Conservation (phyloP, 495 filamentous ascomycete genomes). For the Penicillium crystallinum region DNA sequence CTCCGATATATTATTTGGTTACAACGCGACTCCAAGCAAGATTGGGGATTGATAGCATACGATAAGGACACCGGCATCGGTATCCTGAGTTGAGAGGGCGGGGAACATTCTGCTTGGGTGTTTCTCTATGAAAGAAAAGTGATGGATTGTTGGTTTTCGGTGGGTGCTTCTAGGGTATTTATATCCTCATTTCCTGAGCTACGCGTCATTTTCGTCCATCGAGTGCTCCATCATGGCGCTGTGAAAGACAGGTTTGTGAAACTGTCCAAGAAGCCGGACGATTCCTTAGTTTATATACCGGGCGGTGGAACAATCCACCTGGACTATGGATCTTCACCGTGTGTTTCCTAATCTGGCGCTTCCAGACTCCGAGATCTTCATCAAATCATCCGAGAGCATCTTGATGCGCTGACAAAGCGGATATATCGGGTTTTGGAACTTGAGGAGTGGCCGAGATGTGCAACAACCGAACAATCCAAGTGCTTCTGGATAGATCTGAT, state of each 20-base stretch:
- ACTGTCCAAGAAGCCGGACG: not conserved
- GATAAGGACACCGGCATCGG: not conserved
- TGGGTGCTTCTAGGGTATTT: not conserved
- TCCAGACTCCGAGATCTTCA: not conserved
- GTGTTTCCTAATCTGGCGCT: not conserved
- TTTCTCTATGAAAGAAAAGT: not conserved
- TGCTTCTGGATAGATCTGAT: no score
- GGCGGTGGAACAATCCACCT: not conserved
- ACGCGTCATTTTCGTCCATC: not conserved
- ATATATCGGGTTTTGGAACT: not conserved
- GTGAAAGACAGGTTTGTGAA: not conserved
- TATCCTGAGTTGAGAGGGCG: not conserved
- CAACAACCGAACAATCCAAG: no score
- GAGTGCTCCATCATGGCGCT: not conserved
- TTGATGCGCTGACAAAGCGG: not conserved
- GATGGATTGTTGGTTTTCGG: not conserved
- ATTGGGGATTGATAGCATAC: not conserved
- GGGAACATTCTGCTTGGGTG: not conserved
- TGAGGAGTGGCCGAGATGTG: no score
- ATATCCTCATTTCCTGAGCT: not conserved
- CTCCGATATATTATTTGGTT: conserved; percentile 22
- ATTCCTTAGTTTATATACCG: not conserved
- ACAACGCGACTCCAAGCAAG: not conserved
- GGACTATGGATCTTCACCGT: not conserved
- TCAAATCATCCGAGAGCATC: not conserved